Evolutionary conservation across 768 basidiomycete species (phyloP).

Genomic region (Russula griseocarnosa): DNA sequence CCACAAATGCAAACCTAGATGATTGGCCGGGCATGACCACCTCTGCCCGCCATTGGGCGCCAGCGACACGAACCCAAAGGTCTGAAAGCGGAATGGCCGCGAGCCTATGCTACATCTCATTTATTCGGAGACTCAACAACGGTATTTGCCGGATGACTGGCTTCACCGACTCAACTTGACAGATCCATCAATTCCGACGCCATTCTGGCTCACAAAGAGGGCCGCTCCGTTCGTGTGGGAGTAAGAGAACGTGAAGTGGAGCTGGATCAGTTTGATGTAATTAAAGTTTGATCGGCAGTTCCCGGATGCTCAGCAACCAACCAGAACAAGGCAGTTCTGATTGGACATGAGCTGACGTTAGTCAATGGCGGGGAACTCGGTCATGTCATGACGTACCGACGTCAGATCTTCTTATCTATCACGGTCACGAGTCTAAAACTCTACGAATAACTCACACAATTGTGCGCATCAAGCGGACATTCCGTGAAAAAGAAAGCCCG

Average conservation of each 20-base stretch:
- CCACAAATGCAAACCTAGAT: neutral
- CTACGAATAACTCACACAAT: neutral
- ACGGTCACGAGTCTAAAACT: slow-evolving; percentile 1
- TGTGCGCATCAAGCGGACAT: neutral
- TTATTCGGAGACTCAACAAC: slow-evolving; percentile 11
- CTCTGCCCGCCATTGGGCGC: neutral
- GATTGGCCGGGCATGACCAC: neutral
- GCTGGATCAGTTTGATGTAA: neutral
- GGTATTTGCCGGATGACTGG: neutral
- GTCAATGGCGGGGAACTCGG: neutral
- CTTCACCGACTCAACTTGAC: neutral
- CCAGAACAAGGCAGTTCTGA: neutral
- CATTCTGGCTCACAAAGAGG: neutral
- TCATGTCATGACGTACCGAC: neutral
- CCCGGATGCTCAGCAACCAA: neutral
- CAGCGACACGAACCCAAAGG: neutral
- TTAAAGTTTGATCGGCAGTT: slow-evolving; percentile 8
- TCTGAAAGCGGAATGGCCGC: slow-evolving; percentile 19
- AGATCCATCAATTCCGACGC: neutral
- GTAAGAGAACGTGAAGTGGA: neutral
- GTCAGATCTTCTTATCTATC: neutral
- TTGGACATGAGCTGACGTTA: too few species aligned
- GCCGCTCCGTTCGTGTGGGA: neutral
- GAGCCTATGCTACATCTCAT: neutral
- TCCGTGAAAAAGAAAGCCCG: neutral